Evolutionary conservation across 148 eudicot species (phyloP).

Genomic region (Persicaria tinctoria): DNA sequence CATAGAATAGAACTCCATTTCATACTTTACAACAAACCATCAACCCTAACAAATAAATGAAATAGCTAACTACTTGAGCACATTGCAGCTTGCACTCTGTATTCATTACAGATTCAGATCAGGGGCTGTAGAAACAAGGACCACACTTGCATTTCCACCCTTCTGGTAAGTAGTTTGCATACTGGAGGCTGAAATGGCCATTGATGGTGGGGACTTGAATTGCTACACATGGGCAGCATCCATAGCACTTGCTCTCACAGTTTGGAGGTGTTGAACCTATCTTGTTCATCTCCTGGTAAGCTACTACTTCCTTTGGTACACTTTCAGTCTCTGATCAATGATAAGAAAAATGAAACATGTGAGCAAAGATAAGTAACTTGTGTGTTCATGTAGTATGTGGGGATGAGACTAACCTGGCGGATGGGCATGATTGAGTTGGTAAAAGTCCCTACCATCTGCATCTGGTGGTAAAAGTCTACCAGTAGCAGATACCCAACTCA

Average conservation of each 20-base stretch:
- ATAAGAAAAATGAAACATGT: neutral
- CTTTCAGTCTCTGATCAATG: neutral
- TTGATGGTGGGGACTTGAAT: slow-evolving; percentile 70
- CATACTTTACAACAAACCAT: neutral
- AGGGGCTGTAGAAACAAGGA: slow-evolving; percentile 53
- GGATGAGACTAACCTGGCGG: slow-evolving; percentile 1
- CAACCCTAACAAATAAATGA: neutral
- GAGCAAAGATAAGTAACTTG: neutral
- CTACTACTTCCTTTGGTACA: neutral
- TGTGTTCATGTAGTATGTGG: neutral
- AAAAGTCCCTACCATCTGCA: slow-evolving; percentile 14
- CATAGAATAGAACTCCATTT: neutral
- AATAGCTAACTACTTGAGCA: neutral
- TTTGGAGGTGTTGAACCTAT: slow-evolving; percentile 89
- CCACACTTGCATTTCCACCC: slow-evolving; percentile 99
- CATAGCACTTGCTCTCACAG: slow-evolving; percentile 72
- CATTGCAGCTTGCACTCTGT: neutral
- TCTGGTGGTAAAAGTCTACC: slow-evolving; percentile 38
- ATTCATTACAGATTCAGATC: neutral
- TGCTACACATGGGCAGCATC: slow-evolving; percentile 77
- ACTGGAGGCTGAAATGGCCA: slow-evolving; percentile 36
- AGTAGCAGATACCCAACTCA: slow-evolving; percentile 43
- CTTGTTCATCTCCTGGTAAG: slow-evolving; percentile 21
- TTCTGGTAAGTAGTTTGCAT: slow-evolving; percentile 78
- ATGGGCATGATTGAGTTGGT: neutral